Base-by-base conservation (phyloP, 768 basidiomycete species). In the Gloeophyllum trabeum region DNA sequence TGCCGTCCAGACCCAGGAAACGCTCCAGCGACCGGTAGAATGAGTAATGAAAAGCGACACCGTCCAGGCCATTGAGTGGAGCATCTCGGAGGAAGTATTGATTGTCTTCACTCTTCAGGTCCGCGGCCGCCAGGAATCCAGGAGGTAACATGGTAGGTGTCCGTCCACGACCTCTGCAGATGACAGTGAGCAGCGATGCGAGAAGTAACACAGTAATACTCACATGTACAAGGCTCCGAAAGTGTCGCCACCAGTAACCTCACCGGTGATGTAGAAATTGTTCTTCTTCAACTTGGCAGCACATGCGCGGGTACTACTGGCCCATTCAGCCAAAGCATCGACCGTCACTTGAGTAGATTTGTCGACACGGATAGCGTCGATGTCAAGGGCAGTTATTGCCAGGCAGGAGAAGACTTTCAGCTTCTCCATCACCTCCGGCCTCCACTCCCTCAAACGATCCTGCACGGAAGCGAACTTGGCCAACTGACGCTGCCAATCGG, bases 381-480 rank as follows among this genome's bases (percentile, higher is more conserved):
- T 69, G 53, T 94, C 92, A 39, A 94, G 75, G 0, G 91, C 83
- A 32, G 76, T 76, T 61, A 96, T 86, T 23, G 79, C 76, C 69
- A 96, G 73, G 66, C 92, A 94, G 1, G 85, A 72, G 56, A 93
- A 92, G 24, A 65, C 63, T 46, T 79, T 66, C 39, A 96, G 76
- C 61, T 82, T 87, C 6, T 68, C 71, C 73, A 85, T 79, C 40
- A 92, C 89, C 1, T 65, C 54, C 0, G 87, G 77, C 19, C 77
- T 74, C 92, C 92, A 96, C 66, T 96, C 92, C 35, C 91, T 75
- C 26, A 94, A 76, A 72, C 92, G 87, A 59, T 96, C 92, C 56
- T 96, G 92, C 3, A 94, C 92, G 43, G 91, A 93, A 26, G 92
- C 90, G 60, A 94, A 94, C 56, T 96, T 96, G 50, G 89, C 77